Percentiles rank a stretch among this genome's conserved stretches.
Conservation (phyloP, 768 basidiomycete species). For the Tylopilus cervinicoccineus region DNA sequence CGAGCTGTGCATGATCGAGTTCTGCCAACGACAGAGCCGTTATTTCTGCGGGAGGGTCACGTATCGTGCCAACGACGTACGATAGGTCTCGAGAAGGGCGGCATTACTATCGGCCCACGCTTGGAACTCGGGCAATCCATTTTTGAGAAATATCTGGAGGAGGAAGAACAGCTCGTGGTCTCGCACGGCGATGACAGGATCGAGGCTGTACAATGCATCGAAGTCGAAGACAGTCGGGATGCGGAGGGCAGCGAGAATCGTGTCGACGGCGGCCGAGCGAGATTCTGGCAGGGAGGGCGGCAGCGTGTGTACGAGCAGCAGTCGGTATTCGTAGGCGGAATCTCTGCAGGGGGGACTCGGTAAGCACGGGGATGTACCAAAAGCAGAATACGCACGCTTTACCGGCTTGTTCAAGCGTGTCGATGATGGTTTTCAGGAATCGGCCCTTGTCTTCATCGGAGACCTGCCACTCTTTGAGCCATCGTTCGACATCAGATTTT, state of each 20-base stretch:
- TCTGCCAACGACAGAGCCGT: conserved; percentile 30
- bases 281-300: conserved; percentile 50
- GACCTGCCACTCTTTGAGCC: conserved; percentile 75
- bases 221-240: conserved; percentile 74
- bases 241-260: conserved; percentile 62
- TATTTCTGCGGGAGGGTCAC: background rate
- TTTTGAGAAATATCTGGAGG: conserved; percentile 69
- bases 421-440: conserved; percentile 62
- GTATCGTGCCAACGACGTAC: conserved; percentile 35
- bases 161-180: conserved; percentile 70
- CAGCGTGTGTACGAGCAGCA: conserved; percentile 59
- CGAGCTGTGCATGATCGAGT: conserved; percentile 55
- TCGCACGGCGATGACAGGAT: conserved; percentile 61
- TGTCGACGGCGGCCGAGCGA: conserved; percentile 51
- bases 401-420: conserved; percentile 52
- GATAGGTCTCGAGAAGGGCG: conserved; percentile 47
- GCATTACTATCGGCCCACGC: conserved; percentile 55
- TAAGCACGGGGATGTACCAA: background rate
- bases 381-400: conserved; percentile 49
- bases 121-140: conserved; percentile 57
- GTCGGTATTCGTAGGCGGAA: conserved; percentile 59
- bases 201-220: conserved; percentile 73
- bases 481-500: conserved; percentile 62
- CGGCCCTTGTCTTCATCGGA: conserved; percentile 55
- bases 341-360: conserved; percentile 36